Percentiles rank a stretch among this genome's conserved stretches.
phyloP scores from a whole-genome alignment of 2,329 filamentous ascomycete species.

The Achaetomium macrosporum region DNA sequence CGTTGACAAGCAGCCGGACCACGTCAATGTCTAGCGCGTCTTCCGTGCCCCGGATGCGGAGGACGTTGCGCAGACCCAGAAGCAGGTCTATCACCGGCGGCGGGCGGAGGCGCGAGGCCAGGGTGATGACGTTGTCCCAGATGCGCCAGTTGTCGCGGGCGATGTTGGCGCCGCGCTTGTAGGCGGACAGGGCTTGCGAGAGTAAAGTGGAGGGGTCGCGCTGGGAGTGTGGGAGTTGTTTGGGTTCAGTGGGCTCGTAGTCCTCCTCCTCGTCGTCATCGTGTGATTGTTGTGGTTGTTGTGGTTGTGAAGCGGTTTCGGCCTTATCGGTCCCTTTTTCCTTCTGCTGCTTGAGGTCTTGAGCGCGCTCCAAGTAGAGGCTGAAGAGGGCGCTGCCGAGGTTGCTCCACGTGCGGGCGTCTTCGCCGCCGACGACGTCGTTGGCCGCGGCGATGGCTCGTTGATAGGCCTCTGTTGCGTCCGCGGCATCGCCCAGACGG shows the following conservation, averaged over 20 bases:
- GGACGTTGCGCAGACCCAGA: constrained; percentile 65
- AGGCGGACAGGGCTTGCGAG: constrained; percentile 71
- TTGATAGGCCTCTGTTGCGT: constrained; percentile 77
- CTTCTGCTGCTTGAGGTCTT: constrained; percentile 32
- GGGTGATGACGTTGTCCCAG: constrained; percentile 92
- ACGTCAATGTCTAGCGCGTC: constrained; percentile 70
- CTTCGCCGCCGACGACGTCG: constrained; percentile 67
- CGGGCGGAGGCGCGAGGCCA: constrained; percentile 71
- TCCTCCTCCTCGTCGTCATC: constrained; percentile 28
- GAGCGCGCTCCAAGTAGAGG: constrained; percentile 51
- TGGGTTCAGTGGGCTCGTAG: background rate
- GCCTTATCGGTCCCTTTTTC: constrained; percentile 24
- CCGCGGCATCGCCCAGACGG: constrained; percentile 67
- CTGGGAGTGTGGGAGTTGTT: background rate
- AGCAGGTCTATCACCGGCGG: constrained; percentile 71
- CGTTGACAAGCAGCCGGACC: constrained; percentile 63
- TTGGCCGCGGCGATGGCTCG: constrained; percentile 64
- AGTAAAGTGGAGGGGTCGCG: constrained; percentile 56
- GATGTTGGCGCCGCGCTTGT: constrained; percentile 78
- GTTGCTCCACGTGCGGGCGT: constrained; percentile 93
- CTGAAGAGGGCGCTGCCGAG: constrained; percentile 77
- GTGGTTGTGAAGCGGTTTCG: constrained; percentile 25
- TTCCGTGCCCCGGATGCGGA: constrained; percentile 73
- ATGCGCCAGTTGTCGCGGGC: constrained; percentile 86
- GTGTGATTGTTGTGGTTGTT: background rate